Base-by-base conservation (phyloP, 352 stramenopile genomes). In the Globisporangium cederbergense region DNA sequence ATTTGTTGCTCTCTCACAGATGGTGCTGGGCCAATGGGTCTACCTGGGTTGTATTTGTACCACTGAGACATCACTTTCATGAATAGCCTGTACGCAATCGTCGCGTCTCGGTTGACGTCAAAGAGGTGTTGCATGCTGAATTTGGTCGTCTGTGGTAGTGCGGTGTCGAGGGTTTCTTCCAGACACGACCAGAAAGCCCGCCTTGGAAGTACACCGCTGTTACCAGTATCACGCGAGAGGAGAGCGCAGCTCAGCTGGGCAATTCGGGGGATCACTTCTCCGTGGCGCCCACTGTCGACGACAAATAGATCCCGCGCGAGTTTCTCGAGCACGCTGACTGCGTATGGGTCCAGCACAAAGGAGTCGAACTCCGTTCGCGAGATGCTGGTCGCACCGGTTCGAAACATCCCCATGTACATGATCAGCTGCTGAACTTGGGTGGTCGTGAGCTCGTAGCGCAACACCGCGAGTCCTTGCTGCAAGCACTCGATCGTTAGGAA, bases 321-420 rank as follows among this genome's bases (percentile, higher is more conserved):
- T 8, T 64, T 72, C 1, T 68, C 68, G 0, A 92, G 34, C 11
- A 83, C 47, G 1, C 59, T 45, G n/a, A 36, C 50, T 6, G 67
- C 77, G 13, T 77, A 76, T 0, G 83, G 83, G 50, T 90, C 83
- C 28, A 94, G 43, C 30, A 87, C 79, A 62, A 92, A 94, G 0
- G 83, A 74, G 65, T 94, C 86, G 58, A 94, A 94, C 58, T 94
- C 86, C 59, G 84, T 87, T 45, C 86, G 75, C 18, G 86, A 92
- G 10, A 92, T 30, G 0, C 70, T 70, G 6, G 47, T 60, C 16
- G 64, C 75, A 18, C 34, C 65, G 28, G 84, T 76, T 32, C 71
- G 67, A 32, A 89, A 90, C 7, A 89, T 65, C 16, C 68, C 70
- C 18, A 87, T 76, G 10, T 54, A 63, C 1, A 53, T 42, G 49